These are phyloP conservation scores for Venustampulla echinocandica DNA, from an alignment of 495 filamentous ascomycete genomes.

Conservation along the genomic window DNA sequence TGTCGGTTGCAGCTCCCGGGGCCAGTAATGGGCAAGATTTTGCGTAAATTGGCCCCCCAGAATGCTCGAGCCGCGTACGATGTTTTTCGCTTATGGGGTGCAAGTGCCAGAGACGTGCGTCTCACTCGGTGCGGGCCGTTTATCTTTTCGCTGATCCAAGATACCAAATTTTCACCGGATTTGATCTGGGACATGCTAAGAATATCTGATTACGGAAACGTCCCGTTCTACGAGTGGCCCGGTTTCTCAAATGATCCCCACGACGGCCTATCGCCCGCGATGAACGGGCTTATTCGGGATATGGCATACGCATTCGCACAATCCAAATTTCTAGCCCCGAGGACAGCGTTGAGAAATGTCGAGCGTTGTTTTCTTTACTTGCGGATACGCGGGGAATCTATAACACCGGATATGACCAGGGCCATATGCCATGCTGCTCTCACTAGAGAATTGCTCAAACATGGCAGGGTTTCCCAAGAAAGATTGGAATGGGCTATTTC, in stretches of 20 bases:
- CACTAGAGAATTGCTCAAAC: constrained; percentile 30
- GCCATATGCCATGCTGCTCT: constrained; percentile 30
- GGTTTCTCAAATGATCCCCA: constrained; percentile 9
- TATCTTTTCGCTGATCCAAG: constrained; percentile 13
- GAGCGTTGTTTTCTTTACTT: constrained; percentile 30
- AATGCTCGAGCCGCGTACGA: constrained; percentile 10
- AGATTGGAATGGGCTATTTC: constrained; percentile 32
- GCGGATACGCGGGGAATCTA: constrained; percentile 11
- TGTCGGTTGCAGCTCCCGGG: background rate
- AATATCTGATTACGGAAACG: constrained; percentile 6
- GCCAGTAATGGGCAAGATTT: background rate
- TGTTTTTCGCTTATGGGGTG: constrained; percentile 8
- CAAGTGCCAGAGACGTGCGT: background rate
- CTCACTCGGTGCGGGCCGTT: constrained; percentile 9
- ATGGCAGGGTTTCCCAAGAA: constrained; percentile 26
- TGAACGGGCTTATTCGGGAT: constrained; percentile 22
- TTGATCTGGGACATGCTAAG: constrained; percentile 17
- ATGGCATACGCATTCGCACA: constrained; percentile 28
- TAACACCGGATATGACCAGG: constrained; percentile 23
- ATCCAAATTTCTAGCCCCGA: constrained; percentile 25
- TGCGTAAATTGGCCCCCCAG: constrained; percentile 2
- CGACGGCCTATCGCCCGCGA: constrained; percentile 5
- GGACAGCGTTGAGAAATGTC: constrained; percentile 33
- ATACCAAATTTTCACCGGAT: constrained; percentile 3
- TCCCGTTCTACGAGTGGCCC: background rate